Conservation (phyloP, 1,139 yeast genomes). For the Yamadazyma epiphylla region DNA sequence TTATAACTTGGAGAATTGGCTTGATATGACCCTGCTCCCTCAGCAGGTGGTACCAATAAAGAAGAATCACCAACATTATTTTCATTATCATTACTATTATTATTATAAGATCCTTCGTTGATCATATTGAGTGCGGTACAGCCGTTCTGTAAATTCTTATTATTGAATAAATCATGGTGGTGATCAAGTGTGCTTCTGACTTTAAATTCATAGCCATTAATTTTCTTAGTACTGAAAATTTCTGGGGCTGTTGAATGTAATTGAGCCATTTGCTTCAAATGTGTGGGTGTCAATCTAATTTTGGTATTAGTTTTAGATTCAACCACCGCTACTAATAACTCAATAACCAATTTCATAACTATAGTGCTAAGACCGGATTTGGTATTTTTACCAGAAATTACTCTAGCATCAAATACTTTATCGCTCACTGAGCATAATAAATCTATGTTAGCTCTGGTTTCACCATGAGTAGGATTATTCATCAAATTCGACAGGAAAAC, state of each 20-base stretch:
- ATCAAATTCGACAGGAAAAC: slow-evolving; percentile 29
- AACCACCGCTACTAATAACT: slow-evolving; percentile 16
- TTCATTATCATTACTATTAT: too few relatives aligned
- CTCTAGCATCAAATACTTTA: slow-evolving; percentile 7
- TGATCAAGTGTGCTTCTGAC: slow-evolving; percentile 6
- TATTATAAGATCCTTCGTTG: too few relatives aligned
- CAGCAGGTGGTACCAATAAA: neutral
- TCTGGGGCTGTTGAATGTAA: slow-evolving; percentile 11
- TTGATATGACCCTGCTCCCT: slow-evolving; percentile 1
- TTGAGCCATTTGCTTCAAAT: slow-evolving; percentile 6
- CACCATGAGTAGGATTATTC: slow-evolving; percentile 28
- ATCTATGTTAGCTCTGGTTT: slow-evolving; percentile 25
- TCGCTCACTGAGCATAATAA: slow-evolving; percentile 27
- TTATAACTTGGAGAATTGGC: slow-evolving; percentile 16
- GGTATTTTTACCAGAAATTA: slow-evolving; percentile 7
- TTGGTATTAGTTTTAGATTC: slow-evolving; percentile 7
- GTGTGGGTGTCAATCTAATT: slow-evolving; percentile 1
- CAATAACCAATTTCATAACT: slow-evolving; percentile 18
- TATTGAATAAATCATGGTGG: slow-evolving; percentile 4
- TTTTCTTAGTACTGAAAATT: slow-evolving; percentile 4
- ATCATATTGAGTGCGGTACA: too few relatives aligned
- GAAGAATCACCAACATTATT: too few relatives aligned
- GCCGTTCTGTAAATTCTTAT: neutral
- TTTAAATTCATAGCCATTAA: slow-evolving; percentile 2
- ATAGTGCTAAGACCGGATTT: slow-evolving; percentile 16